phyloP scores from a whole-genome alignment of 1,139 yeast genomes.

The Suhomyces choctaworum region DNA sequence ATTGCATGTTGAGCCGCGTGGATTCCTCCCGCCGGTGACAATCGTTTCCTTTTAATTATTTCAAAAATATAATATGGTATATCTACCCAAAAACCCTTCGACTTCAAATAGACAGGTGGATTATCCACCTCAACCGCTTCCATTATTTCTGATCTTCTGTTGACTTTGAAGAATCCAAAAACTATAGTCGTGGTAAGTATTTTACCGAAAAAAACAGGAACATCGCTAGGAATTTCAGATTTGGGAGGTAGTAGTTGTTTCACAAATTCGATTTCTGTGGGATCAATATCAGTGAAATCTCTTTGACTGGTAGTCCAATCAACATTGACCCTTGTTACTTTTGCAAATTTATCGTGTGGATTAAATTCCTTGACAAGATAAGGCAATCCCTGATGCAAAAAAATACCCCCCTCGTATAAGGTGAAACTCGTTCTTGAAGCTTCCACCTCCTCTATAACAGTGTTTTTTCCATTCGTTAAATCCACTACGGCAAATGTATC shows the following conservation, averaged over 20 bases:
- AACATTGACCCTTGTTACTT: conserved; percentile 82
- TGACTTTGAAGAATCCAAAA: conserved; percentile 90
- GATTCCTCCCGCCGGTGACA: conserved; percentile 85
- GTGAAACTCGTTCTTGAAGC: conserved; percentile 87
- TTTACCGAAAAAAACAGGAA: conserved; percentile 74
- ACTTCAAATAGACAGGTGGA: conserved; percentile 69
- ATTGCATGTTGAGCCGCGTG: conserved; percentile 95
- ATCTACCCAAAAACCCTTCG: conserved; percentile 92
- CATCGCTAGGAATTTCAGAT: conserved; percentile 36
- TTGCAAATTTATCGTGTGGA: conserved; percentile 71
- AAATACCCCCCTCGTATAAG: conserved; percentile 92
- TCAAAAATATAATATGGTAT: conserved; percentile 67
- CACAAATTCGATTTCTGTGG: conserved; percentile 67
- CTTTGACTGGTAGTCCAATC: conserved; percentile 93
- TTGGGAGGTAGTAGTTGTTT: conserved; percentile 46
- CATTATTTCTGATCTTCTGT: conserved; percentile 69
- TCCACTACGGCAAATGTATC: conserved; percentile 85
- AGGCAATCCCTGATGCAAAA: conserved; percentile 89
- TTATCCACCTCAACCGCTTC: conserved; percentile 93
- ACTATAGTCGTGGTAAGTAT: conserved; percentile 72
- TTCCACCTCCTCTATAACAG: conserved; percentile 87
- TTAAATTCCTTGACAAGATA: conserved; percentile 84
- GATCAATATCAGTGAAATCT: conserved; percentile 92
- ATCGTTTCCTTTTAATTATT: conserved; percentile 51
- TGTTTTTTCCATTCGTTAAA: conserved; percentile 69